Evolutionary conservation across 768 basidiomycete genomes (phyloP).

Genomic region (Lyophyllum decastes): DNA sequence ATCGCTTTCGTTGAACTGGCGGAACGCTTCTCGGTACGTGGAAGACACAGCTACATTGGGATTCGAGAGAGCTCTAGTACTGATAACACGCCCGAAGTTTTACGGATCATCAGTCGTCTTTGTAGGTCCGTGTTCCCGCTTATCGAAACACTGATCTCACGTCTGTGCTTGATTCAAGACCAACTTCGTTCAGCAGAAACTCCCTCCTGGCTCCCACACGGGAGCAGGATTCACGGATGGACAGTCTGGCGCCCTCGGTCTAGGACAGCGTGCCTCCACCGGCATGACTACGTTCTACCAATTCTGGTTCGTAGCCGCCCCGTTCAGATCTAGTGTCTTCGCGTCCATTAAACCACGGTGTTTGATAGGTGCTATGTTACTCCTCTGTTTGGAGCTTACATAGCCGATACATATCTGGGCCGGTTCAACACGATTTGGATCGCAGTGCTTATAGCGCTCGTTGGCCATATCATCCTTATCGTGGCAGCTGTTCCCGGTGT

Average conservation of each 20-base stretch:
- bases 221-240: conserved; percentile 58
- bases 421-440: conserved; percentile 74
- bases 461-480: conserved; percentile 69
- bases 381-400: conserved; percentile 69
- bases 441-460: conserved; percentile 56
- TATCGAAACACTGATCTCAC: background rate
- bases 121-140: conserved; percentile 26
- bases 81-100: conserved; percentile 29
- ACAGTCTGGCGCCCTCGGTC: conserved; percentile 68
- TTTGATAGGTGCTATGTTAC: conserved; percentile 58
- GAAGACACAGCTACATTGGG: background rate
- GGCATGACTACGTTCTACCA: conserved; percentile 72
- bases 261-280: conserved; percentile 71
- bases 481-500: conserved; percentile 65
- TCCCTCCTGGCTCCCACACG: conserved; percentile 65
- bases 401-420: conserved; percentile 73
- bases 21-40: conserved; percentile 69
- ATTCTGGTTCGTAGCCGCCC: conserved; percentile 54
- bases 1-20: conserved; percentile 70
- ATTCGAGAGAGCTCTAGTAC: too few species aligned
- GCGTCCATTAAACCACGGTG: too few species aligned
- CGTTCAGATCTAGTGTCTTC: background rate
- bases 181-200: conserved; percentile 74
- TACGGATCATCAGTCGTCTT: conserved; percentile 53
- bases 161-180: conserved; percentile 36